Conservation (phyloP, 225 moss, liverwort and hornwort genomes). For the Climacium dendroides region DNA sequence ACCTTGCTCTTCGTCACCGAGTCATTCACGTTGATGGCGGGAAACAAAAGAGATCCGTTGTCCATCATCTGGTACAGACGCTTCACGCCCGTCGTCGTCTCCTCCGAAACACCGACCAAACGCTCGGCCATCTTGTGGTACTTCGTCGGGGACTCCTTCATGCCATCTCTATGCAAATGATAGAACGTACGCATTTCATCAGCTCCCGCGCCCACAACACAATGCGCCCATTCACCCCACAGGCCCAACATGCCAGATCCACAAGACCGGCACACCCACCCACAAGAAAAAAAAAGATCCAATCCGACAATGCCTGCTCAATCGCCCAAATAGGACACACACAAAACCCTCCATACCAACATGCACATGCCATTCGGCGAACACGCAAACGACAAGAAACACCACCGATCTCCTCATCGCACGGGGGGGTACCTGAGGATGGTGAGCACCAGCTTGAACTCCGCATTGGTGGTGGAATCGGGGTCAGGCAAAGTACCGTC, state of each 20-base stretch:
- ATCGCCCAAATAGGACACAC: rapidly evolving
- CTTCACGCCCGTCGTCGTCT: constrained; percentile 95
- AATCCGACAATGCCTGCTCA: background rate
- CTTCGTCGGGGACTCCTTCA: constrained; percentile 74
- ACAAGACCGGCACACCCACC: rapidly evolving
- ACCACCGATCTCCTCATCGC: rapidly evolving
- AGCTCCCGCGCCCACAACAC: too few species aligned
- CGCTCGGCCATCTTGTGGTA: constrained; percentile 88
- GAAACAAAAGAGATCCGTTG: constrained; percentile 63
- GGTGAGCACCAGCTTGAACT: constrained; percentile 82
- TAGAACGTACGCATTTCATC: too few species aligned
- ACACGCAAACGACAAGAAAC: background rate
- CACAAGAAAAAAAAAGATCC: rapidly evolving
- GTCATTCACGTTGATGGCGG: constrained; percentile 94
- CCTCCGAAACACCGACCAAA: constrained; percentile 87
- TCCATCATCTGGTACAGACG: constrained; percentile 82
- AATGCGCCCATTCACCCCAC: background rate
- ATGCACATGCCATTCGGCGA: background rate
- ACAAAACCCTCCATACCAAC: too few species aligned
- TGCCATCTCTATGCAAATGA: constrained; percentile 73
- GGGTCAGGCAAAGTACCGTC: constrained; percentile 65
- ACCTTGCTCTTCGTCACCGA: constrained; percentile 96
- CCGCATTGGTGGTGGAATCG: constrained; percentile 61
- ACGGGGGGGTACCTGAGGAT: constrained; percentile 6
- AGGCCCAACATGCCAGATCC: rapidly evolving